Percentiles rank a stretch among this genome's conserved stretches.
These are phyloP conservation scores for Bipolaris victoriae DNA, from an alignment of 2,329 filamentous ascomycete species.

Conservation along the genomic window DNA sequence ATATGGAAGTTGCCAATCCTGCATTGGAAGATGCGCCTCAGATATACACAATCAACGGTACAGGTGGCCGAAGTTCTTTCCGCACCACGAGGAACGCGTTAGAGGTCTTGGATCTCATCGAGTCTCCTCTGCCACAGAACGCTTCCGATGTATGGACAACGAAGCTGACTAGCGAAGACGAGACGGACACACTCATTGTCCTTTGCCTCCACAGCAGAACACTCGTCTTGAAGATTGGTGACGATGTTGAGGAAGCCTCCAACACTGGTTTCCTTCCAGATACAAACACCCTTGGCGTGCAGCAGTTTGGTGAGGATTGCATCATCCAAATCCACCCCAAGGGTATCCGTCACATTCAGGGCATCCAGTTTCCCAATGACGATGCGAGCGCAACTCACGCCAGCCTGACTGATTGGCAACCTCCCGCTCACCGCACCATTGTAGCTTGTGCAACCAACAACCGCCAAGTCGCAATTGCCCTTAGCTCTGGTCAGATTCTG, in stretches of 20 bases:
- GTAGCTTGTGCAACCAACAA: constrained; percentile 93
- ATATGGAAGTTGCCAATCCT: constrained; percentile 89
- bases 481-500: constrained; percentile 95
- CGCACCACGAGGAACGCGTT: constrained; percentile 90
- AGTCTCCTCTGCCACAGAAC: constrained; percentile 86
- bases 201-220: constrained; percentile 90
- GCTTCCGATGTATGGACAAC: constrained; percentile 95
- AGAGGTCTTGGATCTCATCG: constrained; percentile 93
- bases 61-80: constrained; percentile 87
- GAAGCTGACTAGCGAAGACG: constrained; percentile 78
- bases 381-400: constrained; percentile 49
- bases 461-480: constrained; percentile 87
- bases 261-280: constrained; percentile 91
- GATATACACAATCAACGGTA: constrained; percentile 91
- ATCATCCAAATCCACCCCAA: constrained; percentile 96
- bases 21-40: constrained; percentile 93
- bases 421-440: constrained; percentile 91
- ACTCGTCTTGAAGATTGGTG: constrained; percentile 90
- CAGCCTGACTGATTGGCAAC: constrained; percentile 88
- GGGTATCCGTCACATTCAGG: constrained; percentile 88
- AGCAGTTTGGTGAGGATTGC: constrained; percentile 91
- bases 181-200: constrained; percentile 94
- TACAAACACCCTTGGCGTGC: constrained; percentile 87
- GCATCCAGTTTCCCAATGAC: constrained; percentile 51
- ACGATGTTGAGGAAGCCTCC: constrained; percentile 93